Conservation (phyloP, 2,329 filamentous ascomycete genomes). For the Penicillium oxalicum region DNA sequence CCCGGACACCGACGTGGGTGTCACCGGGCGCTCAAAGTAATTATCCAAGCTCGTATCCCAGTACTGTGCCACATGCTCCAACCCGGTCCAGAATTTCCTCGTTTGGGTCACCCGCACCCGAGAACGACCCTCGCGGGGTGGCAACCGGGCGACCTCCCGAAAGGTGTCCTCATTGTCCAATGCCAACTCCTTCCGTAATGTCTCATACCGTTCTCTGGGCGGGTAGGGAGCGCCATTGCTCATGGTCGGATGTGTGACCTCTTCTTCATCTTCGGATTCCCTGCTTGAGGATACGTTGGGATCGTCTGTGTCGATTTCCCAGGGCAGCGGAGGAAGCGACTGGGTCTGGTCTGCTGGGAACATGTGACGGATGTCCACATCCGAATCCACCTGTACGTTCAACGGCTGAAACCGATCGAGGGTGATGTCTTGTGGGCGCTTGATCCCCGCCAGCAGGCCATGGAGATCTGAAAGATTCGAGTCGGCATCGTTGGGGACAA, state of each 20-base stretch:
- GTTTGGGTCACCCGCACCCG: conserved; percentile 50
- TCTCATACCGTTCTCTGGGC: conserved; percentile 44
- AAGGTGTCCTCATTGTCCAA: conserved; percentile 54
- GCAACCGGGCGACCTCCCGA: conserved; percentile 48
- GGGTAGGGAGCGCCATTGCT: conserved; percentile 48
- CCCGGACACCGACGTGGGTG: conserved; percentile 17
- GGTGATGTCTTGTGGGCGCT: conserved; percentile 38
- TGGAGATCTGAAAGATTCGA: conserved; percentile 37
- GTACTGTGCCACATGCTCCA: conserved; percentile 56
- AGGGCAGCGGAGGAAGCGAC: conserved; percentile 36
- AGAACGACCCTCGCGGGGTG: conserved; percentile 39
- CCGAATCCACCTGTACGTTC: conserved; percentile 36
- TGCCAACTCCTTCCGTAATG: conserved; percentile 46
- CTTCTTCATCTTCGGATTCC: conserved; percentile 16
- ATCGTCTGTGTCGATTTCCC: conserved; percentile 22
- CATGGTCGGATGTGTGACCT: conserved; percentile 30
- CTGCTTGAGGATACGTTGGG: conserved; percentile 12
- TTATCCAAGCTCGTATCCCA: conserved; percentile 57
- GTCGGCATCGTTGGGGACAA: conserved; percentile 29
- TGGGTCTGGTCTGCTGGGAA: conserved; percentile 31
- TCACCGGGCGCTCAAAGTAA: conserved; percentile 42
- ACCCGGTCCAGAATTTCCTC: conserved; percentile 55
- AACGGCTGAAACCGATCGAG: conserved; percentile 35
- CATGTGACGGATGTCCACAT: conserved; percentile 33
- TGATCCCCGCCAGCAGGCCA: conserved; percentile 40